phyloP scores from a whole-genome alignment of 2,329 filamentous ascomycete genomes.

The Zasmidium cellare region DNA sequence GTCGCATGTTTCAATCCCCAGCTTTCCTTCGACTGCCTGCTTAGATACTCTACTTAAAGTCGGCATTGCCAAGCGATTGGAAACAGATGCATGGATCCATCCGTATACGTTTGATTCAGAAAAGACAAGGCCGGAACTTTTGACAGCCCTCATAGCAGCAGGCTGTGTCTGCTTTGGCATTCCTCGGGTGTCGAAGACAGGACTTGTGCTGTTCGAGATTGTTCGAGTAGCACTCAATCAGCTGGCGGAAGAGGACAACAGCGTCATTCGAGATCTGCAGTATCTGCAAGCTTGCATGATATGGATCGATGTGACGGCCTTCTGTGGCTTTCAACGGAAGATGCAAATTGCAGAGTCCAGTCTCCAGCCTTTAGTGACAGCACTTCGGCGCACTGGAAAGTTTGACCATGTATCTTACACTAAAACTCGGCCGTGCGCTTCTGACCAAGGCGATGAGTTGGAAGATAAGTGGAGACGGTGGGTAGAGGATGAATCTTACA shows the following conservation, averaged over 20 bases:
- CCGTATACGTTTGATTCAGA: conserved; percentile 33
- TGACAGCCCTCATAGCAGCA: conserved; percentile 33
- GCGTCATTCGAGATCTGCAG: conserved; percentile 25
- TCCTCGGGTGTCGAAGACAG: conserved; percentile 33
- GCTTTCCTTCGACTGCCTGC: conserved; percentile 33
- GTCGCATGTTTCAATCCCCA: conserved; percentile 30
- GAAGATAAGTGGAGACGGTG: conserved; percentile 18
- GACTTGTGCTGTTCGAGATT: conserved; percentile 33
- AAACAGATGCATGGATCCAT: conserved; percentile 37
- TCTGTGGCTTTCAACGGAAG: conserved; percentile 19
- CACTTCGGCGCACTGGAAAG: conserved; percentile 20
- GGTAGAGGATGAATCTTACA: conserved; percentile 22
- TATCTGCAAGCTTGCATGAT: conserved; percentile 26
- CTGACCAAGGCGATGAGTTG: conserved; percentile 7
- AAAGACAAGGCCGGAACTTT: conserved; percentile 26
- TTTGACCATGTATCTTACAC: conserved; percentile 21
- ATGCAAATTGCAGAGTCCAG: conserved; percentile 25
- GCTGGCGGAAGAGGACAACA: conserved; percentile 33
- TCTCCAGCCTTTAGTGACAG: conserved; percentile 24
- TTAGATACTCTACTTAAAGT: conserved; percentile 35
- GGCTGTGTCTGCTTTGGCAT: conserved; percentile 37
- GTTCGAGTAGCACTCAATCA: conserved; percentile 31
- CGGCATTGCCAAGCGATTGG: conserved; percentile 34
- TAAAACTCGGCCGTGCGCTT: background rate
- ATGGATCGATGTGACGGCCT: conserved; percentile 22